Conservation (phyloP, 2,329 filamentous ascomycete genomes). For the Helminthosporium solani region DNA sequence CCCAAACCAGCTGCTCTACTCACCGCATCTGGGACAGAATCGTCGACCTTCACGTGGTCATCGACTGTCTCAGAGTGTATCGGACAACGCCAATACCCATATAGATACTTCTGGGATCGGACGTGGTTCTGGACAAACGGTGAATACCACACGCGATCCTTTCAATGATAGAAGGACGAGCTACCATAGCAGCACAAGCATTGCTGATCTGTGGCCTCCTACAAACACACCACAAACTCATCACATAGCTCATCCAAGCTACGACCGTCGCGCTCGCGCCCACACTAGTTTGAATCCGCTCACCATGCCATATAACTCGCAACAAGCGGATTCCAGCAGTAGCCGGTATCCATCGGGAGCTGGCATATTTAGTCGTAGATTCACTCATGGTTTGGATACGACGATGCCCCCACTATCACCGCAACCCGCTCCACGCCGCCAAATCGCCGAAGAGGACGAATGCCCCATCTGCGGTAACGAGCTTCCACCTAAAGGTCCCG, state of each 20-base stretch:
- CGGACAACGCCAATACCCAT: conserved; percentile 15
- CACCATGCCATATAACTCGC: conserved; percentile 4
- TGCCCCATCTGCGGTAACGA: conserved; percentile 76
- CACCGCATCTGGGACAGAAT: neutral
- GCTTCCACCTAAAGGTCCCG: conserved; percentile 56
- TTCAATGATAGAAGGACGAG: conserved; percentile 25
- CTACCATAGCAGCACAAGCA: conserved; percentile 23
- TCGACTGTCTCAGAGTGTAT: conserved; percentile 22
- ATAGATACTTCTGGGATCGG: conserved; percentile 13
- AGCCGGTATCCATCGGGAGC: neutral
- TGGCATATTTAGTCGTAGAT: conserved; percentile 19
- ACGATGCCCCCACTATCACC: conserved; percentile 10
- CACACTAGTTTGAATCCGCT: conserved; percentile 13
- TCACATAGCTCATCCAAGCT: conserved; percentile 13
- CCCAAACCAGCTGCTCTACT: conserved; percentile 11
- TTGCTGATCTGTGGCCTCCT: conserved; percentile 28
- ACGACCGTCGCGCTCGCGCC: conserved; percentile 11
- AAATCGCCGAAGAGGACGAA: conserved; percentile 68
- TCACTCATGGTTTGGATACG: conserved; percentile 6
- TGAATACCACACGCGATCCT: conserved; percentile 18
- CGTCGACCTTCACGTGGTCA: conserved; percentile 15
- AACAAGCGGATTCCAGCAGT: neutral
- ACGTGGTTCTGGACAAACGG: conserved; percentile 17
- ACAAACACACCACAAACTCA: conserved; percentile 7
- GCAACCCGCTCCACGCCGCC: conserved; percentile 25